These are phyloP conservation scores for Pterula multifida DNA, from an alignment of 1,284 basidiomycete species.

Conservation along the genomic window DNA sequence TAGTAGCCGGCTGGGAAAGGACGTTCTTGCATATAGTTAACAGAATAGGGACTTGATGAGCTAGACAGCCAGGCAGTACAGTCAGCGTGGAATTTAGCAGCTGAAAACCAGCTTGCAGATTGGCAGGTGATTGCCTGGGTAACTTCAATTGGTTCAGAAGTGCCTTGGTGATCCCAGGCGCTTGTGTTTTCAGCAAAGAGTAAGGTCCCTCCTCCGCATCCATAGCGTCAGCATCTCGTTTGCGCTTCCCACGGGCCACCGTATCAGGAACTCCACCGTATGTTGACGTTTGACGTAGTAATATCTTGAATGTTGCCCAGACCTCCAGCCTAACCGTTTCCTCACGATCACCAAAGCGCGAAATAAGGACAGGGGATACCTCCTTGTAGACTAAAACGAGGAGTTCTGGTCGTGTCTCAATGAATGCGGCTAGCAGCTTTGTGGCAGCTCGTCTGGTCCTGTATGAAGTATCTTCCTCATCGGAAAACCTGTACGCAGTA, in stretches of 20 bases:
- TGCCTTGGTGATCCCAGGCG: conserved; percentile 70
- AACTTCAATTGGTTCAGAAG: conserved; percentile 78
- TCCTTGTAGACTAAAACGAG: conserved; percentile 70
- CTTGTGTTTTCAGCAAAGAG: conserved; percentile 58
- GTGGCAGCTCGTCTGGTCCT: conserved; percentile 92
- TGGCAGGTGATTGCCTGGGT: conserved; percentile 66
- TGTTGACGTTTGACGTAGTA: conserved; percentile 76
- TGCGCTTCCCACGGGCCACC: conserved; percentile 62
- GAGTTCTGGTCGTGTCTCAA: conserved; percentile 82
- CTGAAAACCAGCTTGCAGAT: conserved; percentile 77
- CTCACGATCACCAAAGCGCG: conserved; percentile 90
- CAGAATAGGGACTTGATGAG: conserved; percentile 55
- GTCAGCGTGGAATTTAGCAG: conserved; percentile 68
- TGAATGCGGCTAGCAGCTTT: conserved; percentile 77
- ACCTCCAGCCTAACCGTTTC: conserved; percentile 93
- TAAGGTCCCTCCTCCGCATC: conserved; percentile 72
- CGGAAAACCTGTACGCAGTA: conserved; percentile 60
- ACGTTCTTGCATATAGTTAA: conserved; percentile 51
- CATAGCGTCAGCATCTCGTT: conserved; percentile 66
- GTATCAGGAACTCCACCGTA: conserved; percentile 50
- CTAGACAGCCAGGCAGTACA: conserved; percentile 77
- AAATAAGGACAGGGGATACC: conserved; percentile 80
- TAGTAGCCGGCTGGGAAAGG: conserved; percentile 49
- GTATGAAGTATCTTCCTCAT: conserved; percentile 99
- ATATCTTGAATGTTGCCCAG: conserved; percentile 73